Evolutionary conservation across 345 rosid species (phyloP), one percentile per base, ranked within the genome.

Genomic region (Eucalyptus pauciflora): DNA sequence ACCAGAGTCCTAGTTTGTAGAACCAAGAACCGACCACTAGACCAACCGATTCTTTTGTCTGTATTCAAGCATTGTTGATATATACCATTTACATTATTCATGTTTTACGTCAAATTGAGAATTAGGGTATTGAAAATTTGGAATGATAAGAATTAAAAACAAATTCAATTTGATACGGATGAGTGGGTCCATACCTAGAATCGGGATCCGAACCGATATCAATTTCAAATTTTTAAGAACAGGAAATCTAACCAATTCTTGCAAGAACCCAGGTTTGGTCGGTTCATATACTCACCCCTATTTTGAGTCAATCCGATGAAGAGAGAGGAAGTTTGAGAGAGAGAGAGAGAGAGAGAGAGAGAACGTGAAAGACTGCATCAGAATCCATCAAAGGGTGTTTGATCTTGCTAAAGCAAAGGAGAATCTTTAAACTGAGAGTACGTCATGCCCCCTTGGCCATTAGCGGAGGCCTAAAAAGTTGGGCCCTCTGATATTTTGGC

Each of bases 361-460:
- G 80, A 89, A 92, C 90, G 88, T 46, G 67, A 48, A 15, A 45
- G 67, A 60, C 90, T 80, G 93, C 93, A 93, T 94, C 96, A 94
- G 93, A 93, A 93, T 93, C 96, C 94, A 96, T 94, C 90, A 88
- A 90, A 49, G 52, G 67, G 88, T 91, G 87, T 88, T 92, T 91
- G 87, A 89, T 93, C 87, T 91, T 90, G 41, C 46, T 46, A 22
- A 86, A 90, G 90, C 91, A 94, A 94, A 92, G 93, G 93, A 91
- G 94, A 92, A 93, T 92, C 96, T 87, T 92, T 94, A 91, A 90
- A 92, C 88, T 81, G 81, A 81, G 4, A 18, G 88, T 89, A 91
- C 95, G 95, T 94, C 96, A 95, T 89, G 91, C 24, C 89, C 92
- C 52, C 91, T 90, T 88, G 94, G 94, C 92, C 91, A 90, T 88